Evolutionary conservation across 495 filamentous ascomycete genomes (phyloP).

Genomic region (Tricharina praecox): DNA sequence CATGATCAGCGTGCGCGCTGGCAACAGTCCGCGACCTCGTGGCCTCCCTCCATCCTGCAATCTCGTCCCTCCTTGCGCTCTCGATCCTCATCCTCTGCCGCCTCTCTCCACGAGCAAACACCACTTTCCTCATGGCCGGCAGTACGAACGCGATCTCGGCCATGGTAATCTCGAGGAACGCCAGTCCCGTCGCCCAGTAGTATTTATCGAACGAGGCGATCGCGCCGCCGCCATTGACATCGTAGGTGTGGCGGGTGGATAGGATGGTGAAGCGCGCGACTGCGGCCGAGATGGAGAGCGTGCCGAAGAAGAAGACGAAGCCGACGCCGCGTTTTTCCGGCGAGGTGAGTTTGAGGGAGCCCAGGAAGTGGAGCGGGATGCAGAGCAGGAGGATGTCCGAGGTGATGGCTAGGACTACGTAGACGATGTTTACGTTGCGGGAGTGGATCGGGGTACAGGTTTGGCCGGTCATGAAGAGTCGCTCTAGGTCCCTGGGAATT

Average conservation of each 20-base stretch:
- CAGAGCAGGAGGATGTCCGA: not conserved
- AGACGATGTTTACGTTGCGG: not conserved
- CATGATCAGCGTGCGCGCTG: too few relatives aligned
- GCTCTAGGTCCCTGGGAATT: not conserved
- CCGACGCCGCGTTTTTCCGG: not conserved
- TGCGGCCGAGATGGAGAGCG: not conserved
- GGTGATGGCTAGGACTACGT: not conserved
- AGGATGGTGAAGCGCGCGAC: not conserved
- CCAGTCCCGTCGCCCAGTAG: not conserved
- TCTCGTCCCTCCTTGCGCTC: not conserved
- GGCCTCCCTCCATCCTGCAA: not conserved
- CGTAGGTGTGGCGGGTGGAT: not conserved
- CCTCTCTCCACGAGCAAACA: not conserved
- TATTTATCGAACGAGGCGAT: not conserved
- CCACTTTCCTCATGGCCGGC: not conserved
- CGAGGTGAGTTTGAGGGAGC: not conserved
- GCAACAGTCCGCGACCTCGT: too few relatives aligned
- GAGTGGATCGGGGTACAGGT: not conserved
- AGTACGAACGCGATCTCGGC: slow-evolving; percentile 2
- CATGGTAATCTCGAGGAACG: not conserved
- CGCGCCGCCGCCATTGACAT: not conserved
- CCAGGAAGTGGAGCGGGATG: not conserved
- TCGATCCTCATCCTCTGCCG: not conserved
- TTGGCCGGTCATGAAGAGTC: not conserved
- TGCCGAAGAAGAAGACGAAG: not conserved